A percentile compares a stretch with the other conserved stretches of the same genome.
Conservation (phyloP, 2,329 filamentous ascomycete genomes). For the Aspergillus uvarum region DNA sequence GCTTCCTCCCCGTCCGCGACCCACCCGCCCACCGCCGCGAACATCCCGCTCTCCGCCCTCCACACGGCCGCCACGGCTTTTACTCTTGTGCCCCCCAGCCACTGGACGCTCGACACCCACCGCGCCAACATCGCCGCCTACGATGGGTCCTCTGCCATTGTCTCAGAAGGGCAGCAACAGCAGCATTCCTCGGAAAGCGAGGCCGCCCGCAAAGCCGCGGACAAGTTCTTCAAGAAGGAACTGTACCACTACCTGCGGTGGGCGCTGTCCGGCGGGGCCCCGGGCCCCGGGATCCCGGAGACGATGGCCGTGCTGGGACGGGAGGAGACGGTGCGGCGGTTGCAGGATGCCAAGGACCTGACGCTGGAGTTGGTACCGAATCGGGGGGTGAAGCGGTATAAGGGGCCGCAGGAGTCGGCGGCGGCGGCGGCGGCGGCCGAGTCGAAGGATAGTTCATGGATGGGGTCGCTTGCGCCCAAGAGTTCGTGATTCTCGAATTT, state of each 20-base stretch:
- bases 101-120: constrained; percentile 44
- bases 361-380: constrained; percentile 24
- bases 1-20: constrained; percentile 21
- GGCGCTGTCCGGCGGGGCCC: constrained; percentile 53
- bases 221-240: constrained; percentile 45
- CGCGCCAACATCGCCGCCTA: constrained; percentile 41
- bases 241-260: constrained; percentile 59
- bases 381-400: constrained; percentile 12
- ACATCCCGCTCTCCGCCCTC: constrained; percentile 38
- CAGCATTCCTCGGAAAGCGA: constrained; percentile 19
- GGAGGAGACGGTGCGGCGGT: constrained; percentile 49
- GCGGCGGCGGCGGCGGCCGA: not conserved
- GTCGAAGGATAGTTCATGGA: constrained; percentile 31
- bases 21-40: constrained; percentile 30
- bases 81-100: constrained; percentile 40
- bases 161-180: not conserved
- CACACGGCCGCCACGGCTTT: constrained; percentile 47
- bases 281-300: constrained; percentile 54
- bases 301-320: constrained; percentile 58
- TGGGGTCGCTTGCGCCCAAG: constrained; percentile 34
- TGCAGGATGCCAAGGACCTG: constrained; percentile 41
- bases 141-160: constrained; percentile 24
- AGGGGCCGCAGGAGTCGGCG: not conserved
- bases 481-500: not conserved
- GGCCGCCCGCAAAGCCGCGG: constrained; percentile 19